Evolutionary conservation across 192 early-diverging fungal genomes (phyloP), one percentile per base, ranked within the genome.

Genomic region (Gamsiella multidivaricata): DNA sequence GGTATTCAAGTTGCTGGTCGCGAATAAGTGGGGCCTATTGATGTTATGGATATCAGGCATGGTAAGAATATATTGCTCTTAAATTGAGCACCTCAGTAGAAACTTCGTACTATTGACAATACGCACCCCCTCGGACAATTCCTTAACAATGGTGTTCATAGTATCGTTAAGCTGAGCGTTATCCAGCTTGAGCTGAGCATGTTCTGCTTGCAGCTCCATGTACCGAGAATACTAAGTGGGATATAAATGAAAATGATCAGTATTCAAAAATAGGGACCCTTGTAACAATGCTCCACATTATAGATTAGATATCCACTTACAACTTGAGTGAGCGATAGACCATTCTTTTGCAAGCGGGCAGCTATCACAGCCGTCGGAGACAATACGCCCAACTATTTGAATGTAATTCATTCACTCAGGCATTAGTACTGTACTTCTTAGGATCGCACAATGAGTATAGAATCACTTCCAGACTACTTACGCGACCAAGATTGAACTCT

Each of bases 271-370:
- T n/a, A n/a, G n/a, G n/a, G 11, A 50, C 15, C 6, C 15, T 17
- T 23, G 23, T 22, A 50, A 20, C 47, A 17, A n/a, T n/a, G n/a
- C n/a, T n/a, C n/a, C n/a, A n/a, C n/a, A n/a, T n/a, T n/a, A n/a
- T n/a, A n/a, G n/a, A n/a, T n/a, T 22, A 22, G 5, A 23, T 23
- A 23, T 32, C 8, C 12, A 53, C 65, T n/a, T 78, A 78, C 74
- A 25, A 89, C 83, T 72, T 91, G 82, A 26, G 90, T 91, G 23
- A 91, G 85, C 31, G 85, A 86, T 54, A 89, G 80, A 36, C 84
- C 83, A 23, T 72, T 33, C 26, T 81, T 80, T 59, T 87, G 83
- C 33, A 84, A 43, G 26, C 79, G 64, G 10, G 80, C 58, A 1
- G 86, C 88, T 3, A 79, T 69, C 5, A 80, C 70, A 10, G 88